Conservation (phyloP, 2,329 filamentous ascomycete genomes). For the Colletotrichum sp. region DNA sequence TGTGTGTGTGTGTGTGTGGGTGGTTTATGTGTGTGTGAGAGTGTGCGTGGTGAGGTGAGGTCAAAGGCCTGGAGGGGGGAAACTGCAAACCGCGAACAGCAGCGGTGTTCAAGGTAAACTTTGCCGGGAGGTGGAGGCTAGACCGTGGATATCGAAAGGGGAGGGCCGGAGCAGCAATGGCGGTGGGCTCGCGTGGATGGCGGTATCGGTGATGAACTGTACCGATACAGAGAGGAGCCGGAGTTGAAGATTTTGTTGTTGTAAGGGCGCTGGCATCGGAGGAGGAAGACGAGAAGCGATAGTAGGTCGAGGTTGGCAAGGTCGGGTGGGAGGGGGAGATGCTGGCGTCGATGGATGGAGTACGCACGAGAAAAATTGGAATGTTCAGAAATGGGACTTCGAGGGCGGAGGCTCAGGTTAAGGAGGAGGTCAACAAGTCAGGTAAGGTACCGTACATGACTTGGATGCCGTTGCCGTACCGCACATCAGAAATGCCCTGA, state of each 20-base stretch:
- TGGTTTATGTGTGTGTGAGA: not conserved
- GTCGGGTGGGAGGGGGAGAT: not conserved
- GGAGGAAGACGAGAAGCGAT: not conserved
- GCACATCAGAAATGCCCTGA: not conserved
- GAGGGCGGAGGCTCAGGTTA: not conserved
- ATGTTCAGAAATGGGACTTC: conserved; percentile 8
- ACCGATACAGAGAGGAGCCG: not conserved
- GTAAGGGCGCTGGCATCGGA: not conserved
- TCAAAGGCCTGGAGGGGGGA: not conserved
- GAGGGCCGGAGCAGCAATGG: not conserved
- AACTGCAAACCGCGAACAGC: not conserved
- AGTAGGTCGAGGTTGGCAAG: not conserved
- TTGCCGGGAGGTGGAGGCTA: not conserved
- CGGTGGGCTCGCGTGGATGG: not conserved
- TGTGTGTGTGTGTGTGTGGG: not conserved
- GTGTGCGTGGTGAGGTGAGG: not conserved
- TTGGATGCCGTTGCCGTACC: not conserved
- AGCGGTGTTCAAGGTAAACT: not conserved
- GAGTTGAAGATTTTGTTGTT: not conserved
- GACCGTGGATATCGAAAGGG: not conserved
- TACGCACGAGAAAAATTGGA: conserved; percentile 14
- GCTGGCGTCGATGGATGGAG: not conserved
- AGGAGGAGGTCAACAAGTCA: not conserved
- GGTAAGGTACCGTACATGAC: not conserved
- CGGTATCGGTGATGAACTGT: not conserved